Conservation (phyloP, 306 rosid genomes). For the Datisca glomerata region DNA sequence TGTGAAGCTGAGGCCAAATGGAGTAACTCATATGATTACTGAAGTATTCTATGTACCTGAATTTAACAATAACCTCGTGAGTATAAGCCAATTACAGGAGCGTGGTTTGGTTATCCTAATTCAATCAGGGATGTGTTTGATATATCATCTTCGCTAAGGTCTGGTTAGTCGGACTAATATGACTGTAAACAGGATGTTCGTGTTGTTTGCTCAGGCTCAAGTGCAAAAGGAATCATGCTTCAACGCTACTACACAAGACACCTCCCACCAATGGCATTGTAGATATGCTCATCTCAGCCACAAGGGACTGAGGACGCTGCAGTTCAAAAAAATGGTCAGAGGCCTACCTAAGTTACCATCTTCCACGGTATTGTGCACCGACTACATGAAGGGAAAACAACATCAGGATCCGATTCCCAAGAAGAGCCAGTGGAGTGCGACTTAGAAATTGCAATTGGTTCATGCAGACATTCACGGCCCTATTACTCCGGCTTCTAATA, state of each 20-base stretch:
- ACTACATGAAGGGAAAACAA: slow-evolving; percentile 1
- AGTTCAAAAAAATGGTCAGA: not conserved
- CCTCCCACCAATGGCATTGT: not conserved
- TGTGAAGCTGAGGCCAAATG: not conserved
- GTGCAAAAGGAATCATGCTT: not conserved
- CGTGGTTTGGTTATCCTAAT: not conserved
- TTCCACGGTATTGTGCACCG: not conserved
- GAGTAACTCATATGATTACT: not conserved
- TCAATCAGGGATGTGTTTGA: not conserved
- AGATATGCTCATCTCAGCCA: not conserved
- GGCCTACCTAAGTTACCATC: not conserved
- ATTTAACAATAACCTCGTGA: too few species aligned
- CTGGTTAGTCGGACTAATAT: too few species aligned
- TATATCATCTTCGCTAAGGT: not conserved
- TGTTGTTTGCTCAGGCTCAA: too few species aligned
- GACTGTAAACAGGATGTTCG: too few species aligned
- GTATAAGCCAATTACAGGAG: not conserved
- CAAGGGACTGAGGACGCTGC: not conserved
- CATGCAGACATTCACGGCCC: slow-evolving; percentile 3
- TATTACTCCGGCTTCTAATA: not conserved
- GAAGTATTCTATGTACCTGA: not conserved
- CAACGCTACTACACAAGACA: not conserved
- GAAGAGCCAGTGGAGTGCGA: slow-evolving; percentile 5
- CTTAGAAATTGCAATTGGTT: not conserved
- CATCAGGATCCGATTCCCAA: not conserved